Base-by-base conservation (phyloP, 768 basidiomycete species). In the Termitomyces sp. region DNA sequence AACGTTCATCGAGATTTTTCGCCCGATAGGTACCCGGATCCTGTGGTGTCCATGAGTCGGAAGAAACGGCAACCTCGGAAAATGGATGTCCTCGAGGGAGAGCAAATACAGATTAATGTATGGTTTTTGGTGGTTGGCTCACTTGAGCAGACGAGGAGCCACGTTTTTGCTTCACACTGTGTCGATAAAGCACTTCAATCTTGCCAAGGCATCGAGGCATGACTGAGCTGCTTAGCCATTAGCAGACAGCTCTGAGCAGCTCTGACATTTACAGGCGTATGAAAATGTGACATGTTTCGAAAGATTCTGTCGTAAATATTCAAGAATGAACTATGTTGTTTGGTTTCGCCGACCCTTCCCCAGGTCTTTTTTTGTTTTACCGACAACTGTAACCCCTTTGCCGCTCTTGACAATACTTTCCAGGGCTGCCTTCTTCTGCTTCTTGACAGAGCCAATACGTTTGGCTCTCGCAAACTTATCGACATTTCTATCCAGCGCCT, bases 351-450 rank as follows among this genome's bases (percentile, higher is more conserved):
- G 53, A 40, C 60, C 76, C 61, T 71, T 73, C 60, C 69, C 72
- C 46, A 67, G 55, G 58, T 71, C 68, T 65, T 74, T 76, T 58
- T 69, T 73, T 62, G 72, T 74, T 71, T 94, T 95, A 24, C 93
- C 94, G 43, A 95, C 81, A 18, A 95, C 86, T 0, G 92, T 94
- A 41, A 94, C 88, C 0, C 94, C 92, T 67, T 84, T 89, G 1
- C 92, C 91, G 32, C 78, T 82, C 68, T 92, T 94, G 30, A 97
- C 86, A 9, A 97, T 80, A 61, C 81, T 88, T 70, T 87, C 85
- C 58, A 94, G 74, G 14, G 91, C 92, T 13, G 80, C 83, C 60
- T 92, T 85, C 72, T 98, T 97, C 73, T 94, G 88, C 65, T 84
- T 86, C 71, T 88, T 91, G 26, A 85, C 77, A 26, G 78, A 77